Conservation (phyloP, 179 eudicot species). For the Vitellaria paradoxa region DNA sequence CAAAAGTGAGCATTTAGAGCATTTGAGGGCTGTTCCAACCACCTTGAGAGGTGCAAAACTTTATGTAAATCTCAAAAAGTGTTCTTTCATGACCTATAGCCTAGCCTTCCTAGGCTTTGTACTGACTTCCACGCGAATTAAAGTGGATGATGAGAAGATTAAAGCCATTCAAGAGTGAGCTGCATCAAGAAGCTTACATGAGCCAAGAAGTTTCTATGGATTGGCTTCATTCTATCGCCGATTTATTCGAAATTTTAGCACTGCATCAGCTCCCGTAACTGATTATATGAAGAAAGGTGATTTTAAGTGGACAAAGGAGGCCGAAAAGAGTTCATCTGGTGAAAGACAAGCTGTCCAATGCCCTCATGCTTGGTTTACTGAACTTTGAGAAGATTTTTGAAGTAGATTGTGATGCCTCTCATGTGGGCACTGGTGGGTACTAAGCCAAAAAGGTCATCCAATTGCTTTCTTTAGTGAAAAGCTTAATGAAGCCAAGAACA, state of each 20-base stretch:
- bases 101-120: not conserved
- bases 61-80: not conserved
- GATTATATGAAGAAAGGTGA: not conserved
- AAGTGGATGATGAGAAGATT: not conserved
- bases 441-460: not conserved
- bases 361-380: not conserved
- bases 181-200: not conserved
- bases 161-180: not conserved
- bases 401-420: conserved; percentile 9
- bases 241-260: not conserved
- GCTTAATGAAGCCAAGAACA: too few species aligned
- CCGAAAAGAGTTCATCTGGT: too few species aligned
- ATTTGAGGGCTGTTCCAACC: not conserved
- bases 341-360: not conserved
- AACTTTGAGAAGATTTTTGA: conserved; percentile 1
- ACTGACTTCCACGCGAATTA: not conserved
- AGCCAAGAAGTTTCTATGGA: conserved; percentile 1
- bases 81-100: conserved; percentile 1
- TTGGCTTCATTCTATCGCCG: conserved; percentile 2
- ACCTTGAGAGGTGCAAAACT: not conserved
- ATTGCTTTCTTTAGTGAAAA: not conserved
- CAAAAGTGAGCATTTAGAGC: too few species aligned
- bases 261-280: not conserved
- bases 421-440: not conserved
- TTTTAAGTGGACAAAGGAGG: too few species aligned